These are phyloP conservation scores for Alternaria burnsii DNA, from an alignment of 2,329 filamentous ascomycete species.

Conservation along the genomic window DNA sequence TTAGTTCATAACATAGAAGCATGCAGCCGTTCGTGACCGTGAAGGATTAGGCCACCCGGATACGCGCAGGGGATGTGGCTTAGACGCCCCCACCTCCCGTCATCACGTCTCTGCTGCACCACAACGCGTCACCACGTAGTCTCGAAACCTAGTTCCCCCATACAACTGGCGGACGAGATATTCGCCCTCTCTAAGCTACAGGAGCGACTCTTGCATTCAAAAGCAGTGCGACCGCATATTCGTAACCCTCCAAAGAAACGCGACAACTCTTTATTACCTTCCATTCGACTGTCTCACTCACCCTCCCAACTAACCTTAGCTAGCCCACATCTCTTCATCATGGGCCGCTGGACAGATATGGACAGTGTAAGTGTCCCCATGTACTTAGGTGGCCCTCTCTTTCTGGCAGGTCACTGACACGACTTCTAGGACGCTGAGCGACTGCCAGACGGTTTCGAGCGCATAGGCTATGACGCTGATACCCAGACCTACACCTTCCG, in stretches of 20 bases:
- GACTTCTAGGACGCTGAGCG: constrained; percentile 57
- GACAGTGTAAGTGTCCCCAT: constrained; percentile 27
- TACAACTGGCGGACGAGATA: background rate
- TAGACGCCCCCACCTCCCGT: constrained; percentile 1
- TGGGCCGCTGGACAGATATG: constrained; percentile 37
- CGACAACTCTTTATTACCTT: background rate
- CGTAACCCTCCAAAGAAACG: background rate
- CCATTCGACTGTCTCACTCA: background rate
- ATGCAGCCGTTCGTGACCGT: background rate
- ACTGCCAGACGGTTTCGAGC: constrained; percentile 64
- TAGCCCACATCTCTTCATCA: constrained; percentile 20
- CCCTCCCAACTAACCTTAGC: constrained; percentile 4
- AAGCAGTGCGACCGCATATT: background rate
- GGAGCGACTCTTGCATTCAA: background rate
- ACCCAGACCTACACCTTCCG: constrained; percentile 63
- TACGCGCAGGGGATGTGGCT: background rate
- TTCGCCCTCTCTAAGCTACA: background rate
- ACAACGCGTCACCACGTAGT: background rate
- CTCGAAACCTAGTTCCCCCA: background rate
- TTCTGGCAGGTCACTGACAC: background rate
- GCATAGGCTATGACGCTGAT: constrained; percentile 66
- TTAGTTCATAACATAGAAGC: background rate
- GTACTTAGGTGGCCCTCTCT: background rate
- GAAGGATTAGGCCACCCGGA: background rate
- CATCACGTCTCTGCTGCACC: background rate